Conservation (phyloP, 2,329 filamentous ascomycete genomes). For the Paecilomyces formosus region DNA sequence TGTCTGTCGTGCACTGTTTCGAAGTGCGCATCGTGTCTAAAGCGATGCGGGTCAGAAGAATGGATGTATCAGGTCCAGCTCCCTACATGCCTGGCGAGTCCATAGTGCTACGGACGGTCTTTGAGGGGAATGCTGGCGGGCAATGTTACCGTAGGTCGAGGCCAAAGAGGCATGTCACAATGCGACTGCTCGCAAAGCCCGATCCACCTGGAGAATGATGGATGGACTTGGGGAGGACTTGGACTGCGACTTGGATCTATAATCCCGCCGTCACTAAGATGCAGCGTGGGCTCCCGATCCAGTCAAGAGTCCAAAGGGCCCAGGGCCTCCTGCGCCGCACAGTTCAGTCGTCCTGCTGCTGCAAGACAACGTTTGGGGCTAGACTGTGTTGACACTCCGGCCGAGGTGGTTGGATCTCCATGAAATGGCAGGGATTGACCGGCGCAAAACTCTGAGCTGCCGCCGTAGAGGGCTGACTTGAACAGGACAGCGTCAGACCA, state of each 20-base stretch:
- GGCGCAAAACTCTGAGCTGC: background rate
- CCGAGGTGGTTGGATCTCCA: background rate
- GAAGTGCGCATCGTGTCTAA: background rate
- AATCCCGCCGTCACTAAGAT: background rate
- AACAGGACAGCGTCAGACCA: background rate
- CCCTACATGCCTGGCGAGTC: background rate
- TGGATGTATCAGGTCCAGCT: background rate
- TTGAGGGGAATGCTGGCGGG: background rate
- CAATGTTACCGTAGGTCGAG: background rate
- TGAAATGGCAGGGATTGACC: background rate
- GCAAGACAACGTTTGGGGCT: background rate
- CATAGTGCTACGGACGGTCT: background rate
- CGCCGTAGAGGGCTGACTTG: background rate
- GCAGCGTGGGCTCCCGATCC: background rate
- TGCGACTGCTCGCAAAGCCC: background rate
- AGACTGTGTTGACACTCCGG: background rate
- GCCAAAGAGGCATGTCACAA: conserved; percentile 1
- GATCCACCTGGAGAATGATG: background rate
- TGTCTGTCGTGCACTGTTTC: background rate
- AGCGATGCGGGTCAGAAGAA: background rate
- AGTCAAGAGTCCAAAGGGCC: background rate
- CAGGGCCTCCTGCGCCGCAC: background rate
- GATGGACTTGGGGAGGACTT: background rate
- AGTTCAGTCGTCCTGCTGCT: background rate
- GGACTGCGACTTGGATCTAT: background rate